Evolutionary conservation across 768 basidiomycete genomes (phyloP).

Genomic region (Auricularia auricula-judae): DNA sequence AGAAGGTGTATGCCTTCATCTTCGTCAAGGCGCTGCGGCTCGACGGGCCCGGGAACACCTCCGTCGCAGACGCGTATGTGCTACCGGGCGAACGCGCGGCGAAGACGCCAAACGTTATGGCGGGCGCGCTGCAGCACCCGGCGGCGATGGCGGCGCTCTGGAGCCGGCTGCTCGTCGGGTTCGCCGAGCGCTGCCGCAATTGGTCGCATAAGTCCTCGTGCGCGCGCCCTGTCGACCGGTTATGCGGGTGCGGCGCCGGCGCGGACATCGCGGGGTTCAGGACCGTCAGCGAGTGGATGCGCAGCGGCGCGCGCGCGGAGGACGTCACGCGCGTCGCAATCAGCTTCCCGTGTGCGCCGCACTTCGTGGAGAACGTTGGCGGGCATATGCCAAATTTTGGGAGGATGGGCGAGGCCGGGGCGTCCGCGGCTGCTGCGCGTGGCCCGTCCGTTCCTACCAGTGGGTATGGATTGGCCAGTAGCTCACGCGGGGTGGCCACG

Average conservation of each 20-base stretch:
- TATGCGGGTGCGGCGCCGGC: neutral
- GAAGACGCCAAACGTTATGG: neutral
- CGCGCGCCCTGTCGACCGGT: neutral
- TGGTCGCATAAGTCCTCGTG: neutral
- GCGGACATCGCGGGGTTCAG: neutral
- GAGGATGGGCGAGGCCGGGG: too few relatives aligned
- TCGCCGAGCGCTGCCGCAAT: neutral
- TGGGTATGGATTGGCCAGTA: too few relatives aligned
- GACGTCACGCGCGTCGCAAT: neutral
- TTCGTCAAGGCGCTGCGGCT: neutral
- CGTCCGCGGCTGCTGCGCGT: too few relatives aligned
- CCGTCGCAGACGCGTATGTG: neutral
- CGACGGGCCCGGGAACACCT: neutral
- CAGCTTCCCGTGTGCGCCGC: neutral
- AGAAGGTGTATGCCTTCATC: neutral
- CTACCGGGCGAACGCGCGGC: neutral
- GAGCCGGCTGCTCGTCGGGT: neutral
- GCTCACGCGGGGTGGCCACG: too few relatives aligned
- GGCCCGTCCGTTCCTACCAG: too few relatives aligned
- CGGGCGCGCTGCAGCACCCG: neutral
- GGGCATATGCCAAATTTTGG: neutral
- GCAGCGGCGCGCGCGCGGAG: neutral
- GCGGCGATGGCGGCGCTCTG: neutral
- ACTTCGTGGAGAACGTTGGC: neutral
- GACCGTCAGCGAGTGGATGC: neutral